These are phyloP conservation scores for Ogataea glucozyma DNA, from an alignment of 805 yeast species.

Conservation along the genomic window DNA sequence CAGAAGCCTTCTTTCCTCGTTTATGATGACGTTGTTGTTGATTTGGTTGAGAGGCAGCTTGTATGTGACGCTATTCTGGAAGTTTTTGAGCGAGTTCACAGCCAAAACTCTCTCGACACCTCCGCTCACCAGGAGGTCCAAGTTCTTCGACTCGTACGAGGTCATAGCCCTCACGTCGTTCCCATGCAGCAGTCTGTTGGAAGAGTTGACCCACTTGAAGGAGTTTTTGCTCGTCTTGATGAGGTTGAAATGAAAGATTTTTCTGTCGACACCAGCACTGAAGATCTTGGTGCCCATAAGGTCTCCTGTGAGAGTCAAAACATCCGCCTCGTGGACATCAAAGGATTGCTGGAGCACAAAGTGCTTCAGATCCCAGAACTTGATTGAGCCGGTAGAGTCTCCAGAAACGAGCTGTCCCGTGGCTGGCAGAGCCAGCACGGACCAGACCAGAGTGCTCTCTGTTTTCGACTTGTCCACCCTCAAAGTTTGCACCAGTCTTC, in stretches of 20 bases:
- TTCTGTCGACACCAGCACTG: conserved; percentile 92
- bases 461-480: conserved; percentile 86
- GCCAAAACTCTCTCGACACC: conserved; percentile 78
- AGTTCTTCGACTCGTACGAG: conserved; percentile 65
- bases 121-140: conserved; percentile 73
- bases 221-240: conserved; percentile 40
- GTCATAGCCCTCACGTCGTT: conserved; percentile 82
- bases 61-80: conserved; percentile 68
- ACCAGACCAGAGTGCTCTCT: conserved; percentile 92
- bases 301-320: conserved; percentile 68
- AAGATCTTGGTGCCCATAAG: conserved; percentile 63
- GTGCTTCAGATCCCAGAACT: conserved; percentile 85
- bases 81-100: conserved; percentile 63
- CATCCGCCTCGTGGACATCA: conserved; percentile 88
- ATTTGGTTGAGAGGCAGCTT: conserved; percentile 56
- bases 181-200: conserved; percentile 79
- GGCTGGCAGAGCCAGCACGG: conserved; percentile 61
- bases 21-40: conserved; percentile 36
- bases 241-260: conserved; percentile 70
- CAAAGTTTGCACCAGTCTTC: conserved; percentile 79
- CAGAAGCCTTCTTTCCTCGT: conserved; percentile 50
- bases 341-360: conserved; percentile 80
- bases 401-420: conserved; percentile 85
- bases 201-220: conserved; percentile 72
- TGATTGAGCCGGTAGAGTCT: conserved; percentile 92